phyloP scores from a whole-genome alignment of 352 stramenopile genomes.

The Plasmopara halstedii region DNA sequence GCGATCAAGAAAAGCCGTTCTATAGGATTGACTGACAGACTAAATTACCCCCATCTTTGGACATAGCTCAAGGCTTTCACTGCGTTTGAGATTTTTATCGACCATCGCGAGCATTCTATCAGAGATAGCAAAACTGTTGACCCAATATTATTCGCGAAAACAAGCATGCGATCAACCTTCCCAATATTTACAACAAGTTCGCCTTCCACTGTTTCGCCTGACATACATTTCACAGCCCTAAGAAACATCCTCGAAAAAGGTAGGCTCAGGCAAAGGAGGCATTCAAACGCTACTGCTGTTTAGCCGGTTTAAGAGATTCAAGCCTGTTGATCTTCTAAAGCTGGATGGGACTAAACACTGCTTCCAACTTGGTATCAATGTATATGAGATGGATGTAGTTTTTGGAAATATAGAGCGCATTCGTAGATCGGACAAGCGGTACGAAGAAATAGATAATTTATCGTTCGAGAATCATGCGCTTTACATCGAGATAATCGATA shows the following conservation, averaged over 20 bases:
- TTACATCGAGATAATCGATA: background rate
- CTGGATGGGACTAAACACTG: slow-evolving; percentile 4
- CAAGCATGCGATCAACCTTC: background rate
- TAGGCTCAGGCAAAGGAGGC: slow-evolving; percentile 3
- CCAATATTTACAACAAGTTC: background rate
- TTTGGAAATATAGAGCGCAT: background rate
- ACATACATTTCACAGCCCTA: background rate
- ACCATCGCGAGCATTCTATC: slow-evolving; percentile 11
- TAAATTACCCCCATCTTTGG: slow-evolving; percentile 9
- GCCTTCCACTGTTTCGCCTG: slow-evolving; percentile 6
- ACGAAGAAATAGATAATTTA: background rate
- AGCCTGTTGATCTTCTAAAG: slow-evolving; percentile 5
- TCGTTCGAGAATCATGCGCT: background rate
- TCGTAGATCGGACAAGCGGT: background rate
- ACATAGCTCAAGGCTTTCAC: slow-evolving; percentile 11
- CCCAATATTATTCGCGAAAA: background rate
- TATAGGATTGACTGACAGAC: slow-evolving; percentile 13
- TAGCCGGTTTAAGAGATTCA: background rate
- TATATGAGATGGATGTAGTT: slow-evolving; percentile 1
- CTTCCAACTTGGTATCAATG: slow-evolving; percentile 6
- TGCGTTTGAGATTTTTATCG: slow-evolving; percentile 13
- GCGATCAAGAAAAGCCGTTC: slow-evolving; percentile 8
- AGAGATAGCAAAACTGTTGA: slow-evolving; percentile 4
- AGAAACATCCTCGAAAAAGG: slow-evolving; percentile 6
- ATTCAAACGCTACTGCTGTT: slow-evolving; percentile 3